Base-by-base conservation (phyloP, 805 yeast genomes). In the Ogataea paradorogensis region DNA sequence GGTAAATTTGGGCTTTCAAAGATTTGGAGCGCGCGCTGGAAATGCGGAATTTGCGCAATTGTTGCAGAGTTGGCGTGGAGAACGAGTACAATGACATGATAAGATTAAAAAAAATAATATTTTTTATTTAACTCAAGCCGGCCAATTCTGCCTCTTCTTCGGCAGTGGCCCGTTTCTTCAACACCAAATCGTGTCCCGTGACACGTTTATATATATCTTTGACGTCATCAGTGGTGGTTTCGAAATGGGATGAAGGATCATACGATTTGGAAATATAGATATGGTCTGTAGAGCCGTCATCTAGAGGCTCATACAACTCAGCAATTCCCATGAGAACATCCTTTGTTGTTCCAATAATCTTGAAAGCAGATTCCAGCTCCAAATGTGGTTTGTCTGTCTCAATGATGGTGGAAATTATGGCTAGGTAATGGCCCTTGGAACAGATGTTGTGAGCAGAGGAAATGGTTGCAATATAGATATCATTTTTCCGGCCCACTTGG, bases 171-270 rank as follows among this genome's bases (percentile, higher is more conserved):
- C 95, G 81, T 62, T 84, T 76, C 69, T 88, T 82, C 52, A 90
- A 75, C 16, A 85, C 95, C 55, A 93, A 75, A 14, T 95, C 96
- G 62, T 87, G 85, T 35, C 98, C 98, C 24, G 85, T 85, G 49
- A 93, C 82, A 63, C 98, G 79, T 64, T 82, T 82, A 65, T 93
- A 93, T 38, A 93, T 75, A 63, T 91, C 96, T 66, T 88, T 89
- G 53, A 93, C 95, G 63, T 93, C 98, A 62, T 93, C 98, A 27
- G 99, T 93, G 55, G 95, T 85, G 30, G 90, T 70, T 66, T 93
- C 99, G 61, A 93, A 93, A 67, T 93, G 99, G 8, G 96, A 88
- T 8, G 95, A 75, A 1, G 98, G 84, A 62, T 93, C 99, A 62
- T 89, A 93, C 43, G 95, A 84, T 67, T 77, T 84, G 27, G 97